Evolutionary conservation across 2,329 filamentous ascomycete genomes (phyloP).

Genomic region (Epichloe amarillans): DNA sequence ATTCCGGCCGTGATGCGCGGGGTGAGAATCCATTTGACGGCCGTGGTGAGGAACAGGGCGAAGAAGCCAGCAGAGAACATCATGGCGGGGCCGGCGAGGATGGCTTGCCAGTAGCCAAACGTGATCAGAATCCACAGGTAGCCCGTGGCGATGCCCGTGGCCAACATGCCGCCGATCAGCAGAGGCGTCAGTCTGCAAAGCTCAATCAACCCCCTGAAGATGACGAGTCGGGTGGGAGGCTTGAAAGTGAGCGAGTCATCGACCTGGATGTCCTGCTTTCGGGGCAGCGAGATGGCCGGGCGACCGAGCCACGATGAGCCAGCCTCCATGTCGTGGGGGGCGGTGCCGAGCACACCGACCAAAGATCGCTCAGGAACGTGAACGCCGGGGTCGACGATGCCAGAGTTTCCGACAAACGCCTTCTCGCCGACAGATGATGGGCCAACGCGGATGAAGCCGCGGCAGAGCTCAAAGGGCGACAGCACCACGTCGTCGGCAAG

Average conservation of each 20-base stretch:
- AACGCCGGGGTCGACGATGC: conserved; percentile 8
- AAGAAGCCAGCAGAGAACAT: conserved; percentile 2
- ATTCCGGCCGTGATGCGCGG: conserved; percentile 8
- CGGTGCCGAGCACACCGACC: conserved; percentile 10
- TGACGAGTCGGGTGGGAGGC: conserved; percentile 6
- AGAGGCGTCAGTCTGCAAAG: conserved; percentile 8
- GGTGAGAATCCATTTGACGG: conserved; percentile 11
- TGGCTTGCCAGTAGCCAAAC: conserved; percentile 7
- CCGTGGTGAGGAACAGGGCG: conserved; percentile 6
- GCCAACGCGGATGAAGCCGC: conserved; percentile 8
- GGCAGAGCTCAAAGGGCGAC: conserved; percentile 8
- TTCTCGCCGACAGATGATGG: conserved; percentile 6
- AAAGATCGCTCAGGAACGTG: conserved; percentile 8
- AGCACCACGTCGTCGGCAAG: conserved; percentile 11
- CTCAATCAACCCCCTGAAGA: conserved; percentile 8
- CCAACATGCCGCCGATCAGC: conserved; percentile 5
- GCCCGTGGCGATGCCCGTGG: conserved; percentile 1
- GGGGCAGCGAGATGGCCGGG: conserved; percentile 10
- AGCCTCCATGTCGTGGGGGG: conserved; percentile 8
- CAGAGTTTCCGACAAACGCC: conserved; percentile 12
- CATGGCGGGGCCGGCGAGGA: conserved; percentile 7
- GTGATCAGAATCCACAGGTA: conserved; percentile 6
- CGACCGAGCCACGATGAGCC: conserved; percentile 12
- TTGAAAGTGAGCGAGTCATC: conserved; percentile 10
- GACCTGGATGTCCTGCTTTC: conserved; percentile 5